Evolutionary conservation across 441 rosid genomes (phyloP).

Genomic region (Erodium texanum): DNA sequence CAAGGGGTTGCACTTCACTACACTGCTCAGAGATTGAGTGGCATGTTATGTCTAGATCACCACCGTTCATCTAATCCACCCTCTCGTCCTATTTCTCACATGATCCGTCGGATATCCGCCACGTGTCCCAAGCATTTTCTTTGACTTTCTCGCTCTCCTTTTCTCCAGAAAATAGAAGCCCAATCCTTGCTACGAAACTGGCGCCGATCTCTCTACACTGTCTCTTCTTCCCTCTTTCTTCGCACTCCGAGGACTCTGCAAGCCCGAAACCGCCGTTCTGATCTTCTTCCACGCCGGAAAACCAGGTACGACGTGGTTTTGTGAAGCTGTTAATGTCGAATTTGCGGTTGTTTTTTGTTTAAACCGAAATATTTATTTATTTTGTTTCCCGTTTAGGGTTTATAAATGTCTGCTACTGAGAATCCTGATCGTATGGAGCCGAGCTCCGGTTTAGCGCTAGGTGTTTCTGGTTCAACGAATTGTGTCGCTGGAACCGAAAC

Average conservation of each 20-base stretch:
- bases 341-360: not conserved
- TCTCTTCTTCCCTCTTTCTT: not conserved
- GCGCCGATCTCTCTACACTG: not conserved
- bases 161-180: not conserved
- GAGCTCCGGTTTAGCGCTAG: slow-evolving; percentile 27
- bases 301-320: not conserved
- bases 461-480: too few species aligned
- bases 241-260: not conserved
- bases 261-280: not conserved
- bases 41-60: not conserved
- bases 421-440: slow-evolving; percentile 27
- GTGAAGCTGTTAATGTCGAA: not conserved
- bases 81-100: not conserved
- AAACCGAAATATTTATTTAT: not conserved
- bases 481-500: slow-evolving; percentile 2
- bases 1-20: too few species aligned
- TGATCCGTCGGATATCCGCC: not conserved
- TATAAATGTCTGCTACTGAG: slow-evolving; percentile 22
- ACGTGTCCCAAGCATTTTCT: not conserved
- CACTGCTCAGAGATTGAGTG: not conserved
- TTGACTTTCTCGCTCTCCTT: not conserved
- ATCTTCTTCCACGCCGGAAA: not conserved
- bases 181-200: not conserved
- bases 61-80: not conserved
- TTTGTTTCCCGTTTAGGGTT: slow-evolving; percentile 16